phyloP scores from a whole-genome alignment of 495 filamentous ascomycete genomes.

The Hypoxylon trugodes region DNA sequence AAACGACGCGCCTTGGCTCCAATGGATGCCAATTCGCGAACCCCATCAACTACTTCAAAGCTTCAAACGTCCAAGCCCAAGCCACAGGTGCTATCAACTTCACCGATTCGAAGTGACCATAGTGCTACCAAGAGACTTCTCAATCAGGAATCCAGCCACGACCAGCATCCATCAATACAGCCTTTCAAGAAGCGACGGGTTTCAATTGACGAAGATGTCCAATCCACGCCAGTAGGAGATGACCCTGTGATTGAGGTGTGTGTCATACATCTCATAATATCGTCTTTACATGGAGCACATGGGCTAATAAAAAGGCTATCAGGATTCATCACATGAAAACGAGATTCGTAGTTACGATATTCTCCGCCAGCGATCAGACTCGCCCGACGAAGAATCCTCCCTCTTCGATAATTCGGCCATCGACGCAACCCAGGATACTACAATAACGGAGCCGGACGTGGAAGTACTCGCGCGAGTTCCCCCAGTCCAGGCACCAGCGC shows the following conservation, averaged over 20 bases:
- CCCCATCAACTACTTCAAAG: constrained; percentile 14
- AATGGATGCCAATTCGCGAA: constrained; percentile 52
- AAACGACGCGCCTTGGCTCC: constrained; percentile 58
- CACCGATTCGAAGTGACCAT: neutral
- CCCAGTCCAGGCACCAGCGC: constrained; percentile 15
- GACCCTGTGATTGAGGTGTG: constrained; percentile 1
- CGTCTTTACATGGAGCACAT: neutral
- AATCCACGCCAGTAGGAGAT: neutral
- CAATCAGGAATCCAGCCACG: constrained; percentile 34
- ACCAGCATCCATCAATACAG: constrained; percentile 15
- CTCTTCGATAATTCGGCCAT: constrained; percentile 49
- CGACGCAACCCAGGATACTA: constrained; percentile 50
- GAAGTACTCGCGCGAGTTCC: constrained; percentile 19
- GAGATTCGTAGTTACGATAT: constrained; percentile 5
- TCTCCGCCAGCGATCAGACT: constrained; percentile 32
- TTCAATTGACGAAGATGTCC: constrained; percentile 9
- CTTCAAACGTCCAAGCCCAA: constrained; percentile 10
- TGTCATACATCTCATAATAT: neutral
- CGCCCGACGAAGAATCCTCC: constrained; percentile 44
- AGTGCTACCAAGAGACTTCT: constrained; percentile 32
- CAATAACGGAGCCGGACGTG: constrained; percentile 51
- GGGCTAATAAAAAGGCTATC: constrained; percentile 7
- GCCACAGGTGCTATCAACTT: neutral
- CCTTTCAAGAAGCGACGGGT: constrained; percentile 36
- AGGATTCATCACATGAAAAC: constrained; percentile 13